These are phyloP conservation scores for Fusarium stilboides DNA, from an alignment of 2,329 filamentous ascomycete genomes.

Conservation along the genomic window DNA sequence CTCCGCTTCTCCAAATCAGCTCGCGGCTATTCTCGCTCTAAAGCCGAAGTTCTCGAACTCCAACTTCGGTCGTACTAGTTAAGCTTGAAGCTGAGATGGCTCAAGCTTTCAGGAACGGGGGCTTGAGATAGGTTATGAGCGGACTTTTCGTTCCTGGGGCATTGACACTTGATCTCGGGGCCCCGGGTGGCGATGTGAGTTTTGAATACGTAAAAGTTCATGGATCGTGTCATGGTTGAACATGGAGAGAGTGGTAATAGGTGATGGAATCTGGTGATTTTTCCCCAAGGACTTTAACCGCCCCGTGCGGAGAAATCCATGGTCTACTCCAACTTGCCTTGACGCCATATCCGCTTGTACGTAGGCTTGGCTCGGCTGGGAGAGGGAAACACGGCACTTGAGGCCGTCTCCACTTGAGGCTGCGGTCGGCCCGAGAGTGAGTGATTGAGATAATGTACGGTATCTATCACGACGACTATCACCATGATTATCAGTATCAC, in stretches of 20 bases:
- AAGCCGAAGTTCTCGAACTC: slow-evolving; percentile 3
- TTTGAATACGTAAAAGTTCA: slow-evolving; percentile 27
- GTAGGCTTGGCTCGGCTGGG: slow-evolving; percentile 17
- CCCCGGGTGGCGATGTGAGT: slow-evolving; percentile 25
- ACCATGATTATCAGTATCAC: slow-evolving; percentile 1
- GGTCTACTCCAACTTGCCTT: slow-evolving; percentile 26
- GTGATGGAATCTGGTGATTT: slow-evolving; percentile 7
- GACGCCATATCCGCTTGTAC: slow-evolving; percentile 32
- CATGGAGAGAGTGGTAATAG: slow-evolving; percentile 2
- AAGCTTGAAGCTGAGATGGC: neutral
- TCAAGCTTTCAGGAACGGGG: neutral
- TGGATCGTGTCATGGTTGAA: slow-evolving; percentile 9
- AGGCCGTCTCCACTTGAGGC: slow-evolving; percentile 22
- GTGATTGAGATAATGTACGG: slow-evolving; percentile 1
- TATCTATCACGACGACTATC: slow-evolving; percentile 9
- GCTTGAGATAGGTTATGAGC: neutral
- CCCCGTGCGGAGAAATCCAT: slow-evolving; percentile 22
- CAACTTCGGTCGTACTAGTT: slow-evolving; percentile 9
- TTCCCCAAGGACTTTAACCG: slow-evolving; percentile 23
- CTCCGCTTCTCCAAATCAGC: slow-evolving; percentile 33
- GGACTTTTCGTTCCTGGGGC: slow-evolving; percentile 12
- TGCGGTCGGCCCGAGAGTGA: slow-evolving; percentile 28
- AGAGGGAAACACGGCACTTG: slow-evolving; percentile 31
- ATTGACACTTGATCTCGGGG: slow-evolving; percentile 22
- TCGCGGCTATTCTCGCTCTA: slow-evolving; percentile 35